Conservation (phyloP, 2,329 filamentous ascomycete species). For the Talaromyces sp. region DNA sequence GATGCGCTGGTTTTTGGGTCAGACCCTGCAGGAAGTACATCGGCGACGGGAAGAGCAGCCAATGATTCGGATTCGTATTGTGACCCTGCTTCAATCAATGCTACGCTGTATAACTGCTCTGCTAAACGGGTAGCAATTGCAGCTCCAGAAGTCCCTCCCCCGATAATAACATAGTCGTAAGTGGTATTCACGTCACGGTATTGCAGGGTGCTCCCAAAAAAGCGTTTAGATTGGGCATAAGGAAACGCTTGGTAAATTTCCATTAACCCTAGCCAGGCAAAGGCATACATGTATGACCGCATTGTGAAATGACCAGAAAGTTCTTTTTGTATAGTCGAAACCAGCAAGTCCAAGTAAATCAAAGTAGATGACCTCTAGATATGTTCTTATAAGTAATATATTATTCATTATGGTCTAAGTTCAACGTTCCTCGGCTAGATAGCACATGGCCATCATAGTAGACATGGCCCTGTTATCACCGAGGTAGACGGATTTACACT, state of each 20-base stretch:
- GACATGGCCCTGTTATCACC: neutral
- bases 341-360: neutral
- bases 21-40: neutral
- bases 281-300: neutral
- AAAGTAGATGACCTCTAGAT: too few species aligned
- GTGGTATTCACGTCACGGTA: neutral
- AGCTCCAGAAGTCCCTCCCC: constrained; percentile 30
- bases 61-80: constrained; percentile 9
- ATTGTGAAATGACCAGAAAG: neutral
- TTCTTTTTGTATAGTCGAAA: neutral
- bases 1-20: constrained; percentile 14
- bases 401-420: neutral
- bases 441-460: neutral
- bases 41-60: neutral
- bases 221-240: neutral
- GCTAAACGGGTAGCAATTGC: constrained; percentile 29
- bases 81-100: constrained; percentile 27
- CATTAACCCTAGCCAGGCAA: neutral
- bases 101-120: constrained; percentile 13
- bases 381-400: neutral
- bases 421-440: neutral
- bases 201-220: neutral
- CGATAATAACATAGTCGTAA: constrained; percentile 29
- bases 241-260: neutral
- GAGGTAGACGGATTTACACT: neutral